Evolutionary conservation across 257 asterid species (phyloP).

Genomic region (Linaria vulgaris): DNA sequence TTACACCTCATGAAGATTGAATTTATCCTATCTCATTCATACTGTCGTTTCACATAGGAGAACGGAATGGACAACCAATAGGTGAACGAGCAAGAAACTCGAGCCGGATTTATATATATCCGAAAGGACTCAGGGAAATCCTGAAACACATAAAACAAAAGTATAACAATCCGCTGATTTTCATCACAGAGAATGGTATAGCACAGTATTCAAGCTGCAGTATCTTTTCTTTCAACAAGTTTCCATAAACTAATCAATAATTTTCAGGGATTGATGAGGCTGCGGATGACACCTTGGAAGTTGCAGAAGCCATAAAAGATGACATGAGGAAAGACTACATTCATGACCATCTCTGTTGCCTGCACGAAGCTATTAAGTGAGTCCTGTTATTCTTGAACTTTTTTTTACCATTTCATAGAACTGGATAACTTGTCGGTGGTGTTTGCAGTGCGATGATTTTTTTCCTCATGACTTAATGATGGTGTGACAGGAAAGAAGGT

Average conservation of each 20-base stretch:
- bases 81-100: constrained; percentile 39
- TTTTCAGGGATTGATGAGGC: constrained; percentile 42
- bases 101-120: constrained; percentile 39
- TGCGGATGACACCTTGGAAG: constrained; percentile 16
- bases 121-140: constrained; percentile 41
- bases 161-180: constrained; percentile 31
- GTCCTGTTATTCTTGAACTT: not conserved
- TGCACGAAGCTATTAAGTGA: constrained; percentile 37
- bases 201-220: not conserved
- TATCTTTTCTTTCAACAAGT: not conserved
- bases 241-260: not conserved
- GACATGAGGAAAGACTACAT: constrained; percentile 34
- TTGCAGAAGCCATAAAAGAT: constrained; percentile 38
- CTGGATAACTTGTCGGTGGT: not conserved
- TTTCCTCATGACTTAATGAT: not conserved
- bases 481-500: constrained; percentile 33
- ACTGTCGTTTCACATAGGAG: constrained; percentile 22
- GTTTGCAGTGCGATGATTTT: too few relatives aligned
- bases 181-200: constrained; percentile 36
- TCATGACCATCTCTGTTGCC: constrained; percentile 42
- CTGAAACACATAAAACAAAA: constrained; percentile 31
- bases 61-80: constrained; percentile 29
- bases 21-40: not conserved
- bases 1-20: not conserved
- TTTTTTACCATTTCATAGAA: too few relatives aligned